Percentiles rank a stretch among this genome's conserved stretches.
Evolutionary conservation across 106 monocot genomes (phyloP).

Genomic region (Allium fistulosum): DNA sequence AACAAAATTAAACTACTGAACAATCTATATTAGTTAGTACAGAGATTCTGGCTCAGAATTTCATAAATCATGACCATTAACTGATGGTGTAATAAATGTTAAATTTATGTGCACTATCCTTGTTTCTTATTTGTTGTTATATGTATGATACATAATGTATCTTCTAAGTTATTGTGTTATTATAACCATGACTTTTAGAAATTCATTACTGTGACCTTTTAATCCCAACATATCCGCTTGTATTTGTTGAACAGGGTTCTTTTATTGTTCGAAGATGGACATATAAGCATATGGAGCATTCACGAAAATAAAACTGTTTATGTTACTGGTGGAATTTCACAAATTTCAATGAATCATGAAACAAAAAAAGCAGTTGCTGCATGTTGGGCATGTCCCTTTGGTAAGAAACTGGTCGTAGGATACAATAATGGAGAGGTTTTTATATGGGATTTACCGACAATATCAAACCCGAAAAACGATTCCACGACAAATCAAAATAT

Average conservation of each 20-base stretch:
- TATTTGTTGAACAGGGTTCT: slow-evolving; percentile 41
- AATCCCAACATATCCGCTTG: no score
- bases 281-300: slow-evolving; percentile 67
- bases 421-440: slow-evolving; percentile 76
- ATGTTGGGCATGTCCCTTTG: slow-evolving; percentile 63
- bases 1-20: no score
- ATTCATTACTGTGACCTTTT: no score
- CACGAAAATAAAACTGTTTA: slow-evolving; percentile 48
- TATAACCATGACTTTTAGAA: no score
- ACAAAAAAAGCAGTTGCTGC: slow-evolving; percentile 42
- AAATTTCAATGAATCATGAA: slow-evolving; percentile 12
- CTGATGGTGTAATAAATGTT: no score
- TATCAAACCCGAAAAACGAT: slow-evolving; percentile 48
- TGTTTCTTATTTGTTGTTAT: no score
- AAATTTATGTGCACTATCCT: no score
- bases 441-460: slow-evolving; percentile 51
- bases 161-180: no score
- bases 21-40: no score
- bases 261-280: slow-evolving; percentile 70
- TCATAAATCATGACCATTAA: no score
- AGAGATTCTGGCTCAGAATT: no score
- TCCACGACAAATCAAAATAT: slow-evolving; percentile 50
- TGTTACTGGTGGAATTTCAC: slow-evolving; percentile 37
- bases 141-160: no score
- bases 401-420: slow-evolving; percentile 78